Evolutionary conservation across 371 early-diverging fungal genomes (phyloP), one percentile per base, ranked within the genome.

Genomic region (Saksenaea oblongispora): DNA sequence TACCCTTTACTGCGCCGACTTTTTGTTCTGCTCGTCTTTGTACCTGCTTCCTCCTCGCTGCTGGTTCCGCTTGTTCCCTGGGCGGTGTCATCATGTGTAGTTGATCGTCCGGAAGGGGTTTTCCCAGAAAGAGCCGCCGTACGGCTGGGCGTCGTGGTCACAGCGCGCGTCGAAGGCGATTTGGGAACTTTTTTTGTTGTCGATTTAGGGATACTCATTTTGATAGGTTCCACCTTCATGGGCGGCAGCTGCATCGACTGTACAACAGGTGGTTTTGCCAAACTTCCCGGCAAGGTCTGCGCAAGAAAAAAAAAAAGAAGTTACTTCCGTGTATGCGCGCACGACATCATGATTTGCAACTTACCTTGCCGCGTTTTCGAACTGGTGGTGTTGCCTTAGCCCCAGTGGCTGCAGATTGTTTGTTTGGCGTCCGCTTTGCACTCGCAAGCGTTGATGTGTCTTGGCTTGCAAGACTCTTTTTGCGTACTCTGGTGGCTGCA

Each of bases 221-320:
- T 65, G 47, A 83, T 72, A 0, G 83, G 83, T 22, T 79, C 80
- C 8, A 83, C 54, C 26, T 79, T 83, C 80, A 83, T 83, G 5
- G 83, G 83, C 26, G 83, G 83, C 31, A 83, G 26, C 53, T 73
- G 69, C 26, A 78, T 26, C 0, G 77, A 60, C 41, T 76, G 73
- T 39, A 83, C 71, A 15, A 68, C 67, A 1, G 80, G 80, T 14
- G 80, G 80, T 31, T 71, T 76, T 1, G 78, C 83, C 18, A 83
- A 60, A 62, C 61, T 83, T 9, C 83, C 83, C 22, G 83, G 83
- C 31, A 83, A 63, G 1, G 83, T 80, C 80, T 81, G 66, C 24
- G 44, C 22, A 51, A 39, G 28, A 11, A 34, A 42, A 59, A 34
- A 17, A 53, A 10, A 56, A 14, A n/a, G n/a, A 31, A 56, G 56